A percentile compares a stretch with the other conserved stretches of the same genome.
phyloP scores from a whole-genome alignment of 208 protist species.

The Leishmania arabica region DNA sequence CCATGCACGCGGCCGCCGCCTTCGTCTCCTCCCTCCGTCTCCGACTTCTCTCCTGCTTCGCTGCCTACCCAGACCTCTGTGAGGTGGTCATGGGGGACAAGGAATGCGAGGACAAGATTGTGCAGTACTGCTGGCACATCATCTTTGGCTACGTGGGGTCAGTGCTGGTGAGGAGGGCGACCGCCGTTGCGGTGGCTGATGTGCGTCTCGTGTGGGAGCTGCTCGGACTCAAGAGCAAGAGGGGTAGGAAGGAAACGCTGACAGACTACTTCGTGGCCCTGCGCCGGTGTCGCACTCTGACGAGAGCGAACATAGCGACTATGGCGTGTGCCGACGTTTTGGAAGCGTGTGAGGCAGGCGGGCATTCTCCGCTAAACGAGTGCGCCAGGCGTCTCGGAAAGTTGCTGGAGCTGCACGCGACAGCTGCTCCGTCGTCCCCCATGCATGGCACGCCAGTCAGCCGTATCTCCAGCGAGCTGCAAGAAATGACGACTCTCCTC shows the following conservation, averaged over 20 bases:
- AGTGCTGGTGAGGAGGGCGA: constrained; percentile 47
- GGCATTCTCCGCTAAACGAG: neutral
- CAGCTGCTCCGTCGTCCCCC: neutral
- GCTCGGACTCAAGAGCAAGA: constrained; percentile 19
- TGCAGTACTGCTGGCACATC: constrained; percentile 53
- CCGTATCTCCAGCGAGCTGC: neutral
- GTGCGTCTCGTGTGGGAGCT: constrained; percentile 27
- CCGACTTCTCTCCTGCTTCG: constrained; percentile 60
- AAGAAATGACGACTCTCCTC: neutral
- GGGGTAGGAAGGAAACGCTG: constrained; percentile 20
- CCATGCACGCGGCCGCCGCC: constrained; percentile 48
- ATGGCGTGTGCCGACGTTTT: neutral
- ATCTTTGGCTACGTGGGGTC: constrained; percentile 46
- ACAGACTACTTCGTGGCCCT: constrained; percentile 21
- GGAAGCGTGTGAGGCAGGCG: neutral
- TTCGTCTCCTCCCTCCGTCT: constrained; percentile 74
- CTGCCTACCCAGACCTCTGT: constrained; percentile 44
- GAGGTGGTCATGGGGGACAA: constrained; percentile 30
- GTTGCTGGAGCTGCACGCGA: neutral
- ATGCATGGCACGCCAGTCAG: neutral
- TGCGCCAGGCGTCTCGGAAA: neutral
- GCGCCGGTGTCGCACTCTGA: constrained; percentile 21
- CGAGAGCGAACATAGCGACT: constrained; percentile 3
- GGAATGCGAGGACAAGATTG: constrained; percentile 28
- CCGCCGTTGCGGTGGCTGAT: constrained; percentile 33